A percentile compares a stretch with the other conserved stretches of the same genome.
Conservation (phyloP, 495 filamentous ascomycete genomes). For the Aspergillus campestris region DNA sequence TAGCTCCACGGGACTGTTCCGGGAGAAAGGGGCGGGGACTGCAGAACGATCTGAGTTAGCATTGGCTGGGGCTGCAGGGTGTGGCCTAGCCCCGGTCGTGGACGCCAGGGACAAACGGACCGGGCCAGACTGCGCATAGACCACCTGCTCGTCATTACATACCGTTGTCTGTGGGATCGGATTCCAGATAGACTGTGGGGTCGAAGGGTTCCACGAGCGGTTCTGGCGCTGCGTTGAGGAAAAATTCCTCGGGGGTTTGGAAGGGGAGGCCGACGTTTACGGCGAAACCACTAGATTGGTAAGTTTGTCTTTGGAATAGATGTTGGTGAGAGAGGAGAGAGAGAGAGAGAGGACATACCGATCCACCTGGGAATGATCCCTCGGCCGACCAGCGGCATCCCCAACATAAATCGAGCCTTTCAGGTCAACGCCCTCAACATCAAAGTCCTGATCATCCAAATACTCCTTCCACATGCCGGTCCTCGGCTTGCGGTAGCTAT, state of each 20-base stretch:
- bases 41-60: not conserved
- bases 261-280: slow-evolving; percentile 73
- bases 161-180: slow-evolving; percentile 26
- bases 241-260: slow-evolving; percentile 86
- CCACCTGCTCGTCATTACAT: slow-evolving; percentile 7
- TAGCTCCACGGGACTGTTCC: slow-evolving; percentile 60
- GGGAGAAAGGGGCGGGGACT: slow-evolving; percentile 42
- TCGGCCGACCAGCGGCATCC: slow-evolving; percentile 65
- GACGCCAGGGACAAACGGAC: not conserved
- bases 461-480: slow-evolving; percentile 86
- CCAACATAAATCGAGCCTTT: slow-evolving; percentile 75
- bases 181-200: slow-evolving; percentile 42
- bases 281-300: slow-evolving; percentile 53
- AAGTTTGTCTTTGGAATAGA: not conserved
- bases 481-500: slow-evolving; percentile 79
- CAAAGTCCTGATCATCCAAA: slow-evolving; percentile 61
- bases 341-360: slow-evolving; percentile 37
- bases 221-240: slow-evolving; percentile 54
- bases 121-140: not conserved
- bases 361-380: slow-evolving; percentile 73
- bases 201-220: slow-evolving; percentile 64
- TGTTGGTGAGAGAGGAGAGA: not conserved
- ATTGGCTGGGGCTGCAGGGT: not conserved
- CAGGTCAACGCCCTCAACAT: slow-evolving; percentile 55
- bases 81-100: not conserved